Base-by-base conservation (phyloP, 306 rosid genomes). In the Malus sieversii region DNA sequence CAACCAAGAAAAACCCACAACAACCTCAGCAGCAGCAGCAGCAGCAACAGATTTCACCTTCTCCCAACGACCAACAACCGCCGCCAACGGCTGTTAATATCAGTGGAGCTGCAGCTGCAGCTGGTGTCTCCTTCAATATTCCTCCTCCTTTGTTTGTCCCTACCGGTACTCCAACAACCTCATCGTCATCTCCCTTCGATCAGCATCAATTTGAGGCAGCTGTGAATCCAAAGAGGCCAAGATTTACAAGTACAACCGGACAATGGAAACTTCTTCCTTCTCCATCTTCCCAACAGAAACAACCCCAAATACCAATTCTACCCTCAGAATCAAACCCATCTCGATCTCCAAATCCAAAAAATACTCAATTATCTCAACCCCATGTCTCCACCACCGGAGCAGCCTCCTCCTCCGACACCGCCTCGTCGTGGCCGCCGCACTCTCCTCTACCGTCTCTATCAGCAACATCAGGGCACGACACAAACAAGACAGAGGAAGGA, bases 261-360 rank as follows among this genome's bases (percentile, higher is more conserved):
- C 97, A 92, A 88, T 95, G 99, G 98, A 95, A 90, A 88, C 83
- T 90, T 53, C 85, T 92, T 10, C 97, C 97, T 1, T 89, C 97
- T 2, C 89, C 97, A 2, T 35, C 90, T 4, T 42, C 89, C 4
- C 94, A 87, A 61, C 94, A 72, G 52, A 79, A 82, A 51, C 90
- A 57, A 33, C 60, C 86, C 70, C 90, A 86, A 72, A 71, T 87
- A 62, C 72, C 81, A 4, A 70, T 87, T 15, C 83, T 82, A 11
- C 35, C 90, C 4, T 9, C 73, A n/a, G 95, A 90, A 38, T 90
- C 96, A 61, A 90, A 83, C 33, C 91, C 96, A 29, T 83, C 94
- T 11, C 91, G 90, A 29, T 83, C 94, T 9, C 92, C 92, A n/a
- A 84, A 84, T 23, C 44, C 82, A 1, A 81, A 77, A 22, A n/a